Base-by-base conservation (phyloP, 2,329 filamentous ascomycete genomes). In the Dactylellina drechsleri region DNA sequence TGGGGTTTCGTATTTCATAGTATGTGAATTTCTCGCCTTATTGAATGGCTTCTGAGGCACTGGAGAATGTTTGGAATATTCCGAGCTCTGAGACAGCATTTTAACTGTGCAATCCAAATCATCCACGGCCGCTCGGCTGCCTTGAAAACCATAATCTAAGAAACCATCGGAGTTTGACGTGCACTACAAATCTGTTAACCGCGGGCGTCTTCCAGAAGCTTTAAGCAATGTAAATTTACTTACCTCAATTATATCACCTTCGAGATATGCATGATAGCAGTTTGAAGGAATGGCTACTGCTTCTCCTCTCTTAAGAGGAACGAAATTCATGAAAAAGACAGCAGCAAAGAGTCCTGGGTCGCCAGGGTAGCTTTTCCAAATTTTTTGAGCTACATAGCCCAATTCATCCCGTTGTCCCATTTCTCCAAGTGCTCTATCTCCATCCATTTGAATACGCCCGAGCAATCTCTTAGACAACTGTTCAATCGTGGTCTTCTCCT, bases 231-330 rank as follows among this genome's bases (percentile, higher is more conserved):
- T 6, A 47, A 5, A 15, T 18, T n/a, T 13, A 60, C 65, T 31
- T 60, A 61, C 65, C 56, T 68, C 65, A 28, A 68, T 60, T 20
- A 68, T 61, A 50, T 68, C 65, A 0, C 65, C 65, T 6, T 68
- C 65, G 6, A 68, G 15, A 60, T 68, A 61, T 5, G 56, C 45
- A 20, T 56, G 65, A 53, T 60, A 36, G 20, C 65, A 68, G 53
- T 52, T 36, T 45, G 65, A 31, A 15, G 65, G 65, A 13, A 68
- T 45, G 28, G 40, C 65, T 53, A 68, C 15, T 1, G 28, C 65
- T 53, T 68, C 65, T 7, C 65, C 65, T 53, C 65, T 49, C 40
- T 54, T 68, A 18, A 68, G 13, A 16, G 47, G 16, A 4, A 68
- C 28, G 20, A 60, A 60, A 20, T 68, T 68, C 47, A 68, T 31